phyloP scores from a whole-genome alignment of 2,329 filamentous ascomycete genomes.

The Lasiodiplodia sp. region DNA sequence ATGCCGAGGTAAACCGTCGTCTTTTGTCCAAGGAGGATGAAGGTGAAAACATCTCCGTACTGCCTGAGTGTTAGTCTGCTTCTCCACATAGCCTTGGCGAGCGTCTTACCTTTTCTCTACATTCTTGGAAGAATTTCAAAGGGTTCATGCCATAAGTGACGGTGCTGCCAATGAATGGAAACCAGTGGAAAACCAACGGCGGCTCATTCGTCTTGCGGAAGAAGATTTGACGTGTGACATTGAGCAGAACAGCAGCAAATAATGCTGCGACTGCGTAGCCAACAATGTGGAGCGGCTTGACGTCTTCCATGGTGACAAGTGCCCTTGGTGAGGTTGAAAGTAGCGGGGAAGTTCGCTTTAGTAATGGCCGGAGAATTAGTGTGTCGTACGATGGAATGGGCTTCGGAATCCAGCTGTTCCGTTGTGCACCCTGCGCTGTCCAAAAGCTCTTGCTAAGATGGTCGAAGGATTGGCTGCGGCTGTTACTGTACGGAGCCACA shows the following conservation, averaged over 20 bases:
- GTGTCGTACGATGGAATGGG: neutral
- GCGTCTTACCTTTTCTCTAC: constrained; percentile 67
- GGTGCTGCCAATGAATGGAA: constrained; percentile 63
- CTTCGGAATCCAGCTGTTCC: neutral
- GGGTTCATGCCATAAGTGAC: constrained; percentile 66
- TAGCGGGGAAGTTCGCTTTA: neutral
- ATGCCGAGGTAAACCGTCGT: constrained; percentile 60
- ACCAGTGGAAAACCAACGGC: constrained; percentile 80
- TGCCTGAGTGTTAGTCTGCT: constrained; percentile 34
- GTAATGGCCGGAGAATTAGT: neutral
- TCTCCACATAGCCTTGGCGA: neutral
- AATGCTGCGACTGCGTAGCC: neutral
- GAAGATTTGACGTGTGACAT: constrained; percentile 73
- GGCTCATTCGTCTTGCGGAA: constrained; percentile 70
- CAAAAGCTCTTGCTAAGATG: neutral
- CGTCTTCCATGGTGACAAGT: neutral
- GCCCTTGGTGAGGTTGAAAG: neutral
- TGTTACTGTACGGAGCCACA: neutral
- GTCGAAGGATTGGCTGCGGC: neutral
- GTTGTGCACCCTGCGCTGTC: neutral
- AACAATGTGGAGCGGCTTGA: neutral
- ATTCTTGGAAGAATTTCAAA: constrained; percentile 71
- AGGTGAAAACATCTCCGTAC: constrained; percentile 64
- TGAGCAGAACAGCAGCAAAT: constrained; percentile 1
- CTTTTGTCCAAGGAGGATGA: constrained; percentile 60